These are phyloP conservation scores for Hibiscus tridactylites DNA, from an alignment of 345 rosid species.

Conservation along the genomic window DNA sequence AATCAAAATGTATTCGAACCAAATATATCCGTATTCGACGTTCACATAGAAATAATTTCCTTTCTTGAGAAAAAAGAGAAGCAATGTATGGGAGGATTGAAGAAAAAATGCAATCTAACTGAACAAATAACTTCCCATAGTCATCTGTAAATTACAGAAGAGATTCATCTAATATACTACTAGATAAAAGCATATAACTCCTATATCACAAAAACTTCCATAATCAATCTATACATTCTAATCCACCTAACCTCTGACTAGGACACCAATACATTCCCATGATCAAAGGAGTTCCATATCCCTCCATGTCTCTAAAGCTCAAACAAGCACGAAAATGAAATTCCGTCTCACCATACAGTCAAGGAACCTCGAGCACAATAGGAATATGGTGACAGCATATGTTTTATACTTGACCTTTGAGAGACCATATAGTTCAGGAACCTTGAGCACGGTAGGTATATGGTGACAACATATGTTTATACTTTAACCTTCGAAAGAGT, in stretches of 20 bases:
- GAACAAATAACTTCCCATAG: conserved; percentile 5
- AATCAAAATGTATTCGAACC: too few species aligned
- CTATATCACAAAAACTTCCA: conserved; percentile 12
- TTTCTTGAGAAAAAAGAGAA: background rate
- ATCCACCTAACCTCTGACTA: background rate
- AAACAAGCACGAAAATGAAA: conserved; percentile 11
- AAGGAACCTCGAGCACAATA: background rate
- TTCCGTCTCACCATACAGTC: background rate
- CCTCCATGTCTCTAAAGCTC: conserved; percentile 1
- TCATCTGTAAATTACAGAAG: conserved; percentile 15
- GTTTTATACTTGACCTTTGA: background rate
- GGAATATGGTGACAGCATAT: background rate
- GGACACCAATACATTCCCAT: conserved; percentile 1
- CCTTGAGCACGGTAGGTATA: background rate
- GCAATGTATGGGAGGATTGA: background rate
- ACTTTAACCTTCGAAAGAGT: background rate
- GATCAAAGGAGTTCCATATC: background rate
- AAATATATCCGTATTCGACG: too few species aligned
- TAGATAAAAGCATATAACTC: conserved; percentile 8
- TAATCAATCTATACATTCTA: conserved; percentile 28
- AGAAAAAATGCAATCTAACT: conserved; percentile 10
- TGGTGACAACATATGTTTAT: background rate
- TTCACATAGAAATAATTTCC: background rate
- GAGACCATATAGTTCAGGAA: too few species aligned
- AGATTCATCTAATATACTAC: conserved; percentile 1